Evolutionary conservation across 371 early-diverging fungal genomes (phyloP), one percentile per base, ranked within the genome.

Genomic region (Mucor plumbeus): DNA sequence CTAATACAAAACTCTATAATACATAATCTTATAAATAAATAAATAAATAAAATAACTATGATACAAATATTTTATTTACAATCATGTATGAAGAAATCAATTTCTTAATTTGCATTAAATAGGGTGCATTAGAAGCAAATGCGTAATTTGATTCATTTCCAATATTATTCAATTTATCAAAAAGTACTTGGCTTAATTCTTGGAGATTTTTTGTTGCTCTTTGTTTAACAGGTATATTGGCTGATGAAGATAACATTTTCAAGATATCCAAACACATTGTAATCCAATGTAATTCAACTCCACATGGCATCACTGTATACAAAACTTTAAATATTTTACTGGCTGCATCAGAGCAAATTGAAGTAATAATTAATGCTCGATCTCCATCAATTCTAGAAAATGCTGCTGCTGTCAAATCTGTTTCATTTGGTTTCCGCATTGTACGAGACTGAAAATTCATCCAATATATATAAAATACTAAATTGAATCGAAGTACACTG

Each of bases 291-390:
- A 69, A 17, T 21, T 81, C 79, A 3, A 81, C 15, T 6, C 63
- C 59, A 56, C 82, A 81, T 2, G 82, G 76, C 13, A 55, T 41
- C 0, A 67, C 63, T 1, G 43, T 21, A 26, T 63, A 54, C 13
- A 81, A 40, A 0, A 47, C 63, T 4, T 69, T 54, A 15, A 68
- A 72, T 0, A 79, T 44, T 33, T 72, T 69, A 3, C 73, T 69
- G 11, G 72, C 43, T 5, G 79, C 72, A 17, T 81, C 79, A 7
- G 72, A 69, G 14, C 74, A 73, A 9, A 81, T 78, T 7, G 82
- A 78, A 0, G 72, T 71, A 26, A 77, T 73, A 14, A 74, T 35
- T 4, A 79, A 55, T 0, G 82, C 75, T 4, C 79, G 70, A 2
- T 81, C 72, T 1, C 71, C 71, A 38, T 74, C 76, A 34, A 77